A percentile compares a stretch with the other conserved stretches of the same genome.
These are phyloP conservation scores for Nothopassalora personata DNA, from an alignment of 2,329 filamentous ascomycete species.

Conservation along the genomic window DNA sequence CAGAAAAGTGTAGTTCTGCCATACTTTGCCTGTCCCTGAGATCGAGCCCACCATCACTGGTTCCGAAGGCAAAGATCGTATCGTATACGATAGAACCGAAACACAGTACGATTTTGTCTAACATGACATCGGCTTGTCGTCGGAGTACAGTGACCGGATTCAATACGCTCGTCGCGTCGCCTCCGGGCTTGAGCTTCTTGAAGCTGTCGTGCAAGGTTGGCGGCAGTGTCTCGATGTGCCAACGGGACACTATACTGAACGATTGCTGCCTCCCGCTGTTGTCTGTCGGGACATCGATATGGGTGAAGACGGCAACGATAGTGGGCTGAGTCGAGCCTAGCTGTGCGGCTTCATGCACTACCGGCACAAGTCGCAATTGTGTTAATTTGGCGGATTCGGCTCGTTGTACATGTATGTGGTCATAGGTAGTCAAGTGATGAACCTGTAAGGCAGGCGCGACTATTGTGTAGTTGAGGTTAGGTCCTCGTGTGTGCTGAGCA, in stretches of 20 bases:
- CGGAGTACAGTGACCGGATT: slow-evolving; percentile 46
- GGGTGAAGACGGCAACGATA: slow-evolving; percentile 67
- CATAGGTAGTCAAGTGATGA: slow-evolving; percentile 24
- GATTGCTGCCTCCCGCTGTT: slow-evolving; percentile 56
- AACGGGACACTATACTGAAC: slow-evolving; percentile 73
- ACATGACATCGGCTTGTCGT: slow-evolving; percentile 61
- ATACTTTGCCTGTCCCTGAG: slow-evolving; percentile 73
- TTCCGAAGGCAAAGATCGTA: slow-evolving; percentile 65
- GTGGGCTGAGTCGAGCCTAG: slow-evolving; percentile 42
- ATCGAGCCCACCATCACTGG: slow-evolving; percentile 75
- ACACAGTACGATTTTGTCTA: slow-evolving; percentile 66
- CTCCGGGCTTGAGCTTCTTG: slow-evolving; percentile 28
- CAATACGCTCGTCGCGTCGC: slow-evolving; percentile 14
- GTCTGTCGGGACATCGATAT: slow-evolving; percentile 36
- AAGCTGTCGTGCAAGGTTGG: slow-evolving; percentile 34
- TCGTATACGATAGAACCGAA: slow-evolving; percentile 65
- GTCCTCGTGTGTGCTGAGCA: slow-evolving; percentile 32
- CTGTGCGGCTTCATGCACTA: slow-evolving; percentile 55
- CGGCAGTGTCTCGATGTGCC: slow-evolving; percentile 61
- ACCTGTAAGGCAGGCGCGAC: slow-evolving; percentile 29
- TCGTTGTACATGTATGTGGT: slow-evolving; percentile 26
- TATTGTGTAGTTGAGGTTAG: slow-evolving; percentile 21
- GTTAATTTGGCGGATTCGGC: slow-evolving; percentile 24
- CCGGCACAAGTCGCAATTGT: slow-evolving; percentile 26
- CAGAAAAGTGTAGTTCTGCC: slow-evolving; percentile 56